A percentile compares a stretch with the other conserved stretches of the same genome.
phyloP scores from a whole-genome alignment of 805 yeast species.

The Pichia nakasei region DNA sequence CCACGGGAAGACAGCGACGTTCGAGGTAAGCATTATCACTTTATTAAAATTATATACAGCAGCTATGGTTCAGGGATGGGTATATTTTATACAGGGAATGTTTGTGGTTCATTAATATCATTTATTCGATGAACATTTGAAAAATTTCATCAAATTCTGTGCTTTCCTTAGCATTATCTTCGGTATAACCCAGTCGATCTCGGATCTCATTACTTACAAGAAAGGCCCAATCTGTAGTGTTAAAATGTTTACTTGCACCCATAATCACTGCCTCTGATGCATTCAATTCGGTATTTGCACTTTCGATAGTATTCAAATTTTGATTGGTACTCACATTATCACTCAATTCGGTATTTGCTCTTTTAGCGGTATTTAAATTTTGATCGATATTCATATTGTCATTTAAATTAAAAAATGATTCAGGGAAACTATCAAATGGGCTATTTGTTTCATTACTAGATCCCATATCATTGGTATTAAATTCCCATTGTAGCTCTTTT shows the following conservation, averaged over 20 bases:
- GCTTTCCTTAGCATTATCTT: neutral
- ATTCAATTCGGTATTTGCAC: neutral
- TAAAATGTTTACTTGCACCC: neutral
- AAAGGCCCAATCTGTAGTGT: constrained; percentile 1
- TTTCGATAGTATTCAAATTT: neutral
- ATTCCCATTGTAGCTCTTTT: neutral
- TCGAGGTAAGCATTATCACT: too few species aligned
- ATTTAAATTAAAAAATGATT: too few species aligned
- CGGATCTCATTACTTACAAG: neutral
- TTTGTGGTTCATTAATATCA: too few species aligned
- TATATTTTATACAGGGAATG: too few species aligned
- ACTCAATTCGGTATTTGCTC: too few species aligned
- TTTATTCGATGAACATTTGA: neutral
- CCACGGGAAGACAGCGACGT: too few species aligned
- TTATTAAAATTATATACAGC: neutral
- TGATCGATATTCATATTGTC: too few species aligned
- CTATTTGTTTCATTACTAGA: neutral
- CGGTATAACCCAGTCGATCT: neutral
- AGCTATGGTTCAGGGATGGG: too few species aligned
- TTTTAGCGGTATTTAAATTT: too few species aligned
- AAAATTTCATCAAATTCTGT: neutral
- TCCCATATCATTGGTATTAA: neutral
- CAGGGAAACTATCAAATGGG: too few species aligned
- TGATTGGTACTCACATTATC: too few species aligned
- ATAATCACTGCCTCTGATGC: neutral